Conservation (phyloP, 306 rosid genomes). For the Lathyrus sativus region DNA sequence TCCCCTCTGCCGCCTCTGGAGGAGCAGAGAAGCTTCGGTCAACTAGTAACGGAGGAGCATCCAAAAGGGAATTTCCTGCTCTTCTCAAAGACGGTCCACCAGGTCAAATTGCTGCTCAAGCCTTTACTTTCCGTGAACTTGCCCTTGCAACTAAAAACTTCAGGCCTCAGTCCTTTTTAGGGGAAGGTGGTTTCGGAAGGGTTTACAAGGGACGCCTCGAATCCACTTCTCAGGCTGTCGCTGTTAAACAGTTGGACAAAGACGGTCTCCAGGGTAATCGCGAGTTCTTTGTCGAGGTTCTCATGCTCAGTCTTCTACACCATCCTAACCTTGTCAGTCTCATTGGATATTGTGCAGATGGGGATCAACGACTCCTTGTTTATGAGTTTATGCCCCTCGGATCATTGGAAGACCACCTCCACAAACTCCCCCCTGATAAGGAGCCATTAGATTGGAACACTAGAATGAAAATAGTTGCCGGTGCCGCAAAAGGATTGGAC, state of each 20-base stretch:
- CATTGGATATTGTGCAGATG: constrained; percentile 44
- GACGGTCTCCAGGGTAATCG: constrained; percentile 94
- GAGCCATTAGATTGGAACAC: constrained; percentile 92
- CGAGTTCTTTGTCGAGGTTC: constrained; percentile 72
- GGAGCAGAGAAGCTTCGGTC: constrained; percentile 67
- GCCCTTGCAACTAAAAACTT: constrained; percentile 78
- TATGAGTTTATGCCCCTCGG: constrained; percentile 43
- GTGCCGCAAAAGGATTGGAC: constrained; percentile 93
- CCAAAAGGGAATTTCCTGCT: constrained; percentile 63
- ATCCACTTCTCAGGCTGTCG: constrained; percentile 86
- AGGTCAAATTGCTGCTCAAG: constrained; percentile 82
- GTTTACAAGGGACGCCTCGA: constrained; percentile 87
- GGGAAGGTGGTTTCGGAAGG: constrained; percentile 96
- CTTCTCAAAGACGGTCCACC: constrained; percentile 61
- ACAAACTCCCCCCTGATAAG: constrained; percentile 77
- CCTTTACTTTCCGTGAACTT: constrained; percentile 85
- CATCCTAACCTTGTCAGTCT: constrained; percentile 43
- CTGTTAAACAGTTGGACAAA: constrained; percentile 91
- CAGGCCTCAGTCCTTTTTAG: constrained; percentile 76
- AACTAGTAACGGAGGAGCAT: constrained; percentile 63
- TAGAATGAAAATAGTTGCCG: constrained; percentile 92
- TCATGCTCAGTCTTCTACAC: constrained; percentile 46
- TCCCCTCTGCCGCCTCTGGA: constrained; percentile 65
- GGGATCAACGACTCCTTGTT: constrained; percentile 43
- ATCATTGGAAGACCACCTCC: constrained; percentile 86